These are phyloP conservation scores for Fusarium sp. DNA, from an alignment of 2,329 filamentous ascomycete species.

Conservation along the genomic window DNA sequence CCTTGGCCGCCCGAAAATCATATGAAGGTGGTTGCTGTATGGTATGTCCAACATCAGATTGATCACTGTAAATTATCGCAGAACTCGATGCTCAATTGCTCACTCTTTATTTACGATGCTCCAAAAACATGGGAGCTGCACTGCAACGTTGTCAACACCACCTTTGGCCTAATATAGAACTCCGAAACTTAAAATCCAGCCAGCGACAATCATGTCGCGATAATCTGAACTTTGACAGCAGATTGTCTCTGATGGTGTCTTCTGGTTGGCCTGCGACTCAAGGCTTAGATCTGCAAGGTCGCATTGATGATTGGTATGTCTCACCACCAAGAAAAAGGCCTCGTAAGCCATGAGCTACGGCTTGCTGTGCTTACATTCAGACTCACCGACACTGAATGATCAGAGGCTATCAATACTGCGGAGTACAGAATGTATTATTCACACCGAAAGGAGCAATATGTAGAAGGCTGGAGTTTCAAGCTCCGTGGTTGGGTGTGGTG, in stretches of 20 bases:
- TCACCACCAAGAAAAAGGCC: conserved; percentile 20
- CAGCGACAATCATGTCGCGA: conserved; percentile 8
- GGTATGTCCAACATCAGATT: not conserved
- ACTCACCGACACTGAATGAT: not conserved
- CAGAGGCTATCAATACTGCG: not conserved
- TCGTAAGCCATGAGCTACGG: conserved; percentile 11
- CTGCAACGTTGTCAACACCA: conserved; percentile 13
- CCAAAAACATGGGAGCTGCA: not conserved
- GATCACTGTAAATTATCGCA: not conserved
- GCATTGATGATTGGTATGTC: conserved; percentile 34
- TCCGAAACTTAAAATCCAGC: conserved; percentile 9
- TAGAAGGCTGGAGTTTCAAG: conserved; percentile 31
- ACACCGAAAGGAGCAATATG: not conserved
- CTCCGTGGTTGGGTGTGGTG: conserved; percentile 27
- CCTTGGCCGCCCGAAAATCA: not conserved
- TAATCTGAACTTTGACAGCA: conserved; percentile 24
- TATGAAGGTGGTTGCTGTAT: not conserved
- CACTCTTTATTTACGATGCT: not conserved
- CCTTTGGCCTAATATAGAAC: conserved; percentile 3
- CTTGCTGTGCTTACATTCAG: not conserved
- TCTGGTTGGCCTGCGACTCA: conserved; percentile 1
- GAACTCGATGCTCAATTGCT: not conserved
- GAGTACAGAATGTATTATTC: not conserved
- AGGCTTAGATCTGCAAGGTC: conserved; percentile 14
- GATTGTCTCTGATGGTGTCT: conserved; percentile 12